phyloP scores from a whole-genome alignment of 169 alveolate genomes.

The Cystoisospora suis region DNA sequence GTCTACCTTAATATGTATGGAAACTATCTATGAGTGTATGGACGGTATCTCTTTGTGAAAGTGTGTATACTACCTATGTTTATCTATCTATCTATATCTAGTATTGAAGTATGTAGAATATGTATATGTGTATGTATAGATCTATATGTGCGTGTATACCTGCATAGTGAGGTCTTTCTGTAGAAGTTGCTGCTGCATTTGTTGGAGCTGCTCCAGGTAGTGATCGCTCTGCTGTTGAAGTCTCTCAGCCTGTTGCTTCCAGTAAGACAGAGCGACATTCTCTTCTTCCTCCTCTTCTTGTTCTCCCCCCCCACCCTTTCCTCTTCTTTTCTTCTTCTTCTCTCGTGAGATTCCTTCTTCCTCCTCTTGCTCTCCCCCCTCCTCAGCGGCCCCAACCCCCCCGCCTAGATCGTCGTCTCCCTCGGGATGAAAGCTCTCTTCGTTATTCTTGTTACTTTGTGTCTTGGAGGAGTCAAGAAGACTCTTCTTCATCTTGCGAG shows the following conservation, averaged over 20 bases:
- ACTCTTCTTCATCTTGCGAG: no score
- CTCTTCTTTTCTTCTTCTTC: not conserved
- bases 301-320: not conserved
- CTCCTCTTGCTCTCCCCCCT: not conserved
- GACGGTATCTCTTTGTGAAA: no score
- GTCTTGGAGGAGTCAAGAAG: no score
- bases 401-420: no score
- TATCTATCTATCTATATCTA: no score
- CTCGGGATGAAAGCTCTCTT: no score
- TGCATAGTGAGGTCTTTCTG: slow-evolving; percentile 19
- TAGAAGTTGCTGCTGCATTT: slow-evolving; percentile 24
- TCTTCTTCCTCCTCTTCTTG: not conserved
- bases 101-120: not conserved
- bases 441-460: no score
- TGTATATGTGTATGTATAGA: no score
- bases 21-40: no score
- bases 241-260: not conserved
- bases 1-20: not conserved
- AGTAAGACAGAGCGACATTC: not conserved
- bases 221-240: slow-evolving; percentile 16
- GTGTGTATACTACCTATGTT: no score
- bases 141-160: not conserved
- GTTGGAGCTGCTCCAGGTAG: not conserved
- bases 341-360: not conserved
- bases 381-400: not conserved